Conservation (phyloP, 805 yeast genomes). For the Myxozyma neotropica region DNA sequence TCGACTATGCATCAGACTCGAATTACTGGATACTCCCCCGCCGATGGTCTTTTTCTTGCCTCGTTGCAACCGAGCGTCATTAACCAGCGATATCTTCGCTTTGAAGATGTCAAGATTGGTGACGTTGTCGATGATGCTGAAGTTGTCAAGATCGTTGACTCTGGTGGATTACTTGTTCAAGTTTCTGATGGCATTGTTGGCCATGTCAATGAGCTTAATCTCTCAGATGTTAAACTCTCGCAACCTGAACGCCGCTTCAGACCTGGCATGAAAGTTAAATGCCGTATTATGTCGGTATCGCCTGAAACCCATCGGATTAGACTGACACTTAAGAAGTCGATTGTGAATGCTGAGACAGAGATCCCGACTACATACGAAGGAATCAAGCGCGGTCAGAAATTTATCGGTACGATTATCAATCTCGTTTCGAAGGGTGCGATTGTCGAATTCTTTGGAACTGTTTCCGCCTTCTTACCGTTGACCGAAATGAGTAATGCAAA, state of each 20-base stretch:
- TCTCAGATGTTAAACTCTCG: conserved; percentile 79
- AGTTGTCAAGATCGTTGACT: conserved; percentile 58
- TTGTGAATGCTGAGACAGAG: conserved; percentile 54
- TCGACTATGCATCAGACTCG: conserved; percentile 78
- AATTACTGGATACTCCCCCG: conserved; percentile 65
- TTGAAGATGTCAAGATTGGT: conserved; percentile 78
- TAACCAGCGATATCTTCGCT: conserved; percentile 63
- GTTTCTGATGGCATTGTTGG: conserved; percentile 69
- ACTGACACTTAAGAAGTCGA: conserved; percentile 79
- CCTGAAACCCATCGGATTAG: conserved; percentile 52
- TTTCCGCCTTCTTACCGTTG: conserved; percentile 80
- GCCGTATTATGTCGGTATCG: conserved; percentile 62
- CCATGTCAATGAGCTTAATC: conserved; percentile 69
- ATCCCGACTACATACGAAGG: conserved; percentile 51
- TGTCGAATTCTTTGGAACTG: conserved; percentile 76
- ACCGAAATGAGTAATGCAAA: conserved; percentile 88
- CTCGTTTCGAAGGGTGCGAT: conserved; percentile 78
- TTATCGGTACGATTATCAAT: conserved; percentile 73
- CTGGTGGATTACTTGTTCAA: conserved; percentile 68
- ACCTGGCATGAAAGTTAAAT: conserved; percentile 78
- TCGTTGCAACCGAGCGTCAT: conserved; percentile 70
- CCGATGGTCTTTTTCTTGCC: conserved; percentile 68
- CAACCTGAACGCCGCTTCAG: conserved; percentile 93
- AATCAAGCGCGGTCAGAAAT: conserved; percentile 54
- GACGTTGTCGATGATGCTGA: conserved; percentile 58